phyloP scores from a whole-genome alignment of 148 eudicot genomes.

The Spergularia marina region DNA sequence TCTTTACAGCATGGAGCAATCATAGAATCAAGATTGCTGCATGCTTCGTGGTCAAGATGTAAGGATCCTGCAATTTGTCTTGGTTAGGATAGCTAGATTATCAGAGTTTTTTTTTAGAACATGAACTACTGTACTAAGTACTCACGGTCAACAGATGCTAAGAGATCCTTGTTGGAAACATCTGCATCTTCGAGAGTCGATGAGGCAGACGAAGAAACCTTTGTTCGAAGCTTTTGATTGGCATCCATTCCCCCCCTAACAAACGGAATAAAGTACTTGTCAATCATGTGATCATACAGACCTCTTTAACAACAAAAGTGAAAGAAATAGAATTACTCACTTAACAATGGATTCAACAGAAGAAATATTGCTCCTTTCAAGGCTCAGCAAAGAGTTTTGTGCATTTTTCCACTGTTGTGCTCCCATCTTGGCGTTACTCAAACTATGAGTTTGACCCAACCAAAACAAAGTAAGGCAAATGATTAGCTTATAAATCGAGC shows the following conservation, averaged over 20 bases:
- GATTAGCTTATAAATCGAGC: background rate
- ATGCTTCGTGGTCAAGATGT: conserved; percentile 84
- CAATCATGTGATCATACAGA: background rate
- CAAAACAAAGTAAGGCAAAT: background rate
- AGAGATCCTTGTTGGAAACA: conserved; percentile 68
- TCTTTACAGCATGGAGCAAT: conserved; percentile 90
- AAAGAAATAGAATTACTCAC: conserved; percentile 35
- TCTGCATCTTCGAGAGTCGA: conserved; percentile 71
- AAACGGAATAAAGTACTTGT: background rate
- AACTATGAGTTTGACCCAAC: conserved; percentile 38
- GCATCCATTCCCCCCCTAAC: conserved; percentile 80
- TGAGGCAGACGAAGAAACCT: conserved; percentile 74
- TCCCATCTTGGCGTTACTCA: conserved; percentile 73
- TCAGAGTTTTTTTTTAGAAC: background rate
- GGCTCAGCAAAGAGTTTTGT: conserved; percentile 70
- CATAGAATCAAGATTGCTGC: conserved; percentile 73
- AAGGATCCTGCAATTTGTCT: conserved; percentile 57
- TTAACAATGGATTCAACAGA: conserved; percentile 75
- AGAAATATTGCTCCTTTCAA: conserved; percentile 79
- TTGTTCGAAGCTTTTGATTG: conserved; percentile 60
- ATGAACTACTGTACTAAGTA: conserved; percentile 6
- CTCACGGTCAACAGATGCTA: conserved; percentile 78
- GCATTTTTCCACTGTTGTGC: conserved; percentile 86
- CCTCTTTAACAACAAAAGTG: background rate
- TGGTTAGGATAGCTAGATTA: conserved; percentile 11